A percentile compares a stretch with the other conserved stretches of the same genome.
Evolutionary conservation across 371 early-diverging fungal species (phyloP).

Genomic region (Mucor piriformis): DNA sequence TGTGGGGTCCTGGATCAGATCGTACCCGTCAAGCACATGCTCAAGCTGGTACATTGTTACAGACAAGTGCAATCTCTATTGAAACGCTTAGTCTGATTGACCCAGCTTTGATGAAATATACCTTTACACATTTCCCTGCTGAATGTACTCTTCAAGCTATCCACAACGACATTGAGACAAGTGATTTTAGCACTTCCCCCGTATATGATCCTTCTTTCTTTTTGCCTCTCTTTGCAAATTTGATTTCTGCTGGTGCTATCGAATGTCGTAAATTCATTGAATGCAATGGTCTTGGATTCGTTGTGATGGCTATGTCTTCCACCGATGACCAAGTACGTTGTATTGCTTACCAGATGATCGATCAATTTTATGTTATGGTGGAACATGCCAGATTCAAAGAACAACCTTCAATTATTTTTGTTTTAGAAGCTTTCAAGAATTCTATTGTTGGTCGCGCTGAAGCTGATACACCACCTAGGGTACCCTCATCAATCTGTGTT

Average conservation of each 20-base stretch:
- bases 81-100: slow-evolving; percentile 72
- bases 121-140: slow-evolving; percentile 61
- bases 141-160: slow-evolving; percentile 19
- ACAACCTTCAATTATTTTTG: slow-evolving; percentile 62
- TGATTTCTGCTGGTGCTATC: slow-evolving; percentile 56
- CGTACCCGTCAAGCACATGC: slow-evolving; percentile 45
- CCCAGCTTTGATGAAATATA: slow-evolving; percentile 64
- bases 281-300: slow-evolving; percentile 69
- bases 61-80: slow-evolving; percentile 38
- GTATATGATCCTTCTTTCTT: slow-evolving; percentile 75
- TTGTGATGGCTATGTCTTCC: slow-evolving; percentile 66
- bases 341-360: slow-evolving; percentile 69
- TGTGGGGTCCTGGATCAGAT: slow-evolving; percentile 63
- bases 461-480: slow-evolving; percentile 44
- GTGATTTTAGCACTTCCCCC: background rate
- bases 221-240: slow-evolving; percentile 69
- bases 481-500: slow-evolving; percentile 69
- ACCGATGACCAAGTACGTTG: slow-evolving; percentile 55
- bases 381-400: slow-evolving; percentile 61
- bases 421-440: slow-evolving; percentile 71
- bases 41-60: slow-evolving; percentile 43
- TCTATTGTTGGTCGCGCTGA: slow-evolving; percentile 60
- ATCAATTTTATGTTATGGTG: slow-evolving; percentile 63
- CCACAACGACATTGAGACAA: slow-evolving; percentile 7
- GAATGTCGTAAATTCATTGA: slow-evolving; percentile 73